These are phyloP conservation scores for Extremus antarcticus DNA, from an alignment of 495 filamentous ascomycete species.

Conservation along the genomic window DNA sequence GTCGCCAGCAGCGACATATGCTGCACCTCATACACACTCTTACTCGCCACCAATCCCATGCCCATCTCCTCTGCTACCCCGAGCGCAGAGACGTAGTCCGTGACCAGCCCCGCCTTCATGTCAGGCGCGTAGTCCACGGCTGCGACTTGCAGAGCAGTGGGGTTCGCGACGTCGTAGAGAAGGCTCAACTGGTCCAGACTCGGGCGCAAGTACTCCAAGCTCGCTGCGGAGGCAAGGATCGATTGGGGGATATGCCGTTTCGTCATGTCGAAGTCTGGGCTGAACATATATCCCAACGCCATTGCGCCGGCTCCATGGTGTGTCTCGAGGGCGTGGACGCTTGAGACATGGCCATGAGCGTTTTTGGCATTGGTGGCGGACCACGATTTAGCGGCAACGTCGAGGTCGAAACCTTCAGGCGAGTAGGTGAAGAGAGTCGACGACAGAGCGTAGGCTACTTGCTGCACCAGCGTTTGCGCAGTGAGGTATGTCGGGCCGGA, in stretches of 20 bases:
- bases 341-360: slow-evolving; percentile 66
- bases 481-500: slow-evolving; percentile 84
- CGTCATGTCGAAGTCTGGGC: slow-evolving; percentile 80
- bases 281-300: slow-evolving; percentile 94
- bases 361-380: slow-evolving; percentile 53
- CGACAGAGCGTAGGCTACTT: slow-evolving; percentile 84
- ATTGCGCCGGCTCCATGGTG: slow-evolving; percentile 82
- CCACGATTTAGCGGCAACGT: slow-evolving; percentile 72
- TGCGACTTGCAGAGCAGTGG: slow-evolving; percentile 87
- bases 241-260: slow-evolving; percentile 87
- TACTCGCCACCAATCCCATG: slow-evolving; percentile 71
- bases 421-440: slow-evolving; percentile 97
- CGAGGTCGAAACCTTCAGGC: slow-evolving; percentile 81
- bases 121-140: slow-evolving; percentile 74
- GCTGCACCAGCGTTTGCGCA: slow-evolving; percentile 83
- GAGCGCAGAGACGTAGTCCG: slow-evolving; percentile 76
- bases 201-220: slow-evolving; percentile 67
- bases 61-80: slow-evolving; percentile 85
- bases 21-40: slow-evolving; percentile 79
- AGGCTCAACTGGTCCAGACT: slow-evolving; percentile 80
- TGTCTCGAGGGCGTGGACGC: slow-evolving; percentile 71
- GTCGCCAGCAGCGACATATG: slow-evolving; percentile 92
- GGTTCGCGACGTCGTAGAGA: slow-evolving; percentile 79
- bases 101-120: slow-evolving; percentile 55
- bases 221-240: slow-evolving; percentile 73